These are phyloP conservation scores for Lentinula aciculospora DNA, from an alignment of 768 basidiomycete species.

Conservation along the genomic window DNA sequence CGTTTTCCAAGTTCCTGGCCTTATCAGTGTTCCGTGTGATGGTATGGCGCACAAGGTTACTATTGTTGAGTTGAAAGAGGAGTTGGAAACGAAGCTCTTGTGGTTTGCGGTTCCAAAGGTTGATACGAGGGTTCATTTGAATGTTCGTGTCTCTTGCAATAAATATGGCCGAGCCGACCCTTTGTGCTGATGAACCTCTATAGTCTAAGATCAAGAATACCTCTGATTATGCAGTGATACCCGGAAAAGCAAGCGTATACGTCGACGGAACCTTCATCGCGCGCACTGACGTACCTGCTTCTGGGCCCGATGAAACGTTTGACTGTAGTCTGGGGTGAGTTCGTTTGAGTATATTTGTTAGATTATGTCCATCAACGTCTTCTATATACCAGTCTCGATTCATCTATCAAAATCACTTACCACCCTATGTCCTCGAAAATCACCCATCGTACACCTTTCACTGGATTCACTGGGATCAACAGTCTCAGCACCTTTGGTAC, in stretches of 20 bases:
- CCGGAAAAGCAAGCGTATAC: slow-evolving; percentile 44
- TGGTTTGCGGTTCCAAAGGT: slow-evolving; percentile 37
- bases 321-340: slow-evolving; percentile 40
- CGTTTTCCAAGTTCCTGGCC: slow-evolving; percentile 26
- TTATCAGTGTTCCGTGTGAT: slow-evolving; percentile 36
- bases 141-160: slow-evolving; percentile 17
- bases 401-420: slow-evolving; percentile 34
- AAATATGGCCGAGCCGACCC: not conserved
- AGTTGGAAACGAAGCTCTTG: slow-evolving; percentile 31
- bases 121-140: slow-evolving; percentile 32
- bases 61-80: slow-evolving; percentile 24
- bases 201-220: slow-evolving; percentile 48
- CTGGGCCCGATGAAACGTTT: slow-evolving; percentile 38
- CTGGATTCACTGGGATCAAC: not conserved
- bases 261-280: slow-evolving; percentile 55
- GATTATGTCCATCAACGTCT: not conserved
- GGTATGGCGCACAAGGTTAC: slow-evolving; percentile 34
- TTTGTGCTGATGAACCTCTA: not conserved
- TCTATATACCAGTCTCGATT: slow-evolving; percentile 25
- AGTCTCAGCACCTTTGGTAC: slow-evolving; percentile 1
- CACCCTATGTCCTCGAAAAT: slow-evolving; percentile 29
- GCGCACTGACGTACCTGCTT: slow-evolving; percentile 33
- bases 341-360: not conserved
- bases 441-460: slow-evolving; percentile 26
- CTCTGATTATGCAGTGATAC: slow-evolving; percentile 46